Evolutionary conservation across 768 basidiomycete species (phyloP).

Genomic region (Tricholoma furcatifolium): DNA sequence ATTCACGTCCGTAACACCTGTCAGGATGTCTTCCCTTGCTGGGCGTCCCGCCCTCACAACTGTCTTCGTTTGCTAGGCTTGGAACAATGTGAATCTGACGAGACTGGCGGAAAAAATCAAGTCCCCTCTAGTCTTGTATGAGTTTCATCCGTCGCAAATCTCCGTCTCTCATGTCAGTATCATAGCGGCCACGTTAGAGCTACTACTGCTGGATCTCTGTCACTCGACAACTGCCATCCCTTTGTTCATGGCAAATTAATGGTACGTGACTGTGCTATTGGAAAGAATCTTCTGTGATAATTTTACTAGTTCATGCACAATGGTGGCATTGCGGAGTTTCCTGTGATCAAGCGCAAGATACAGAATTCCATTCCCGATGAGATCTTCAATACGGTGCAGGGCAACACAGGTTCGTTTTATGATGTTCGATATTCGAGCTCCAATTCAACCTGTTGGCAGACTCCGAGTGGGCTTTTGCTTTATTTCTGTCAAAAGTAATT

Average conservation of each 20-base stretch:
- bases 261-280: slow-evolving; percentile 44
- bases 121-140: slow-evolving; percentile 91
- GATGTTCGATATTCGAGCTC: background rate
- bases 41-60: background rate
- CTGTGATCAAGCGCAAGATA: slow-evolving; percentile 73
- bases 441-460: slow-evolving; percentile 41
- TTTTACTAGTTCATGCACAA: slow-evolving; percentile 90
- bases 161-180: background rate
- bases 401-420: slow-evolving; percentile 74
- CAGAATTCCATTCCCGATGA: slow-evolving; percentile 78
- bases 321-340: slow-evolving; percentile 88
- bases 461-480: slow-evolving; percentile 96
- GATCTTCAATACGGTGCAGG: slow-evolving; percentile 83
- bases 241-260: slow-evolving; percentile 91
- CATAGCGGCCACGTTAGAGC: slow-evolving; percentile 87
- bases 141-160: slow-evolving; percentile 10
- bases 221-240: slow-evolving; percentile 93
- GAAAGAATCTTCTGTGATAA: slow-evolving; percentile 3
- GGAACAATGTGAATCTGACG: slow-evolving; percentile 95
- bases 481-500: slow-evolving; percentile 79
- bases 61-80: slow-evolving; percentile 56
- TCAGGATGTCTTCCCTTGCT: slow-evolving; percentile 31
- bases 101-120: slow-evolving; percentile 97
- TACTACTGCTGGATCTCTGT: slow-evolving; percentile 89
- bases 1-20: slow-evolving; percentile 93